These are phyloP conservation scores for Pycnococcus provasolii DNA, from an alignment of 139 green algal species.

Conservation along the genomic window DNA sequence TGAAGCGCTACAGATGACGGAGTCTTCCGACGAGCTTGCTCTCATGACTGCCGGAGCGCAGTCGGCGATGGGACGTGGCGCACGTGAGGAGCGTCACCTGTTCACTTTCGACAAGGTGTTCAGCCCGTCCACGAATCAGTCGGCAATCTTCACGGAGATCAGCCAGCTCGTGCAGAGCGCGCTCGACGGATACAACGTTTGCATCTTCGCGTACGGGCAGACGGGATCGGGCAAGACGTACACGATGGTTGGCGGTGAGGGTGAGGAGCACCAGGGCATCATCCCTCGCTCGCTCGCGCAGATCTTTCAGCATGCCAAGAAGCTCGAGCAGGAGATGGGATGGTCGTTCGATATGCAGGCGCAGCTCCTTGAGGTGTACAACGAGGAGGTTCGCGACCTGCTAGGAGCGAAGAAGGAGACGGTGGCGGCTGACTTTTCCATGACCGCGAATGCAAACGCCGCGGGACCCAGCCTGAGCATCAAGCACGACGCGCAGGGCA, in stretches of 20 bases:
- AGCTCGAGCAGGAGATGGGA: background rate
- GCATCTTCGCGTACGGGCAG: conserved; percentile 51
- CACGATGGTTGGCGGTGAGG: conserved; percentile 34
- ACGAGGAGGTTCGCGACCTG: conserved; percentile 71
- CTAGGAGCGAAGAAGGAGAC: conserved; percentile 15
- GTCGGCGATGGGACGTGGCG: background rate
- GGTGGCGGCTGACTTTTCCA: background rate
- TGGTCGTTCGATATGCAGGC: conserved; percentile 55
- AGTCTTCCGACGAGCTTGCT: background rate
- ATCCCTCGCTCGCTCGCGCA: conserved; percentile 19
- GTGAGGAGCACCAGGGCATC: conserved; percentile 5
- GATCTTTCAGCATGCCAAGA: conserved; percentile 6
- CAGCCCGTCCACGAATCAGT: conserved; percentile 43
- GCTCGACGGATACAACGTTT: conserved; percentile 80
- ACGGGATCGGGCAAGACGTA: conserved; percentile 43
- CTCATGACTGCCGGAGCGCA: background rate
- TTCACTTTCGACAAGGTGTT: conserved; percentile 73
- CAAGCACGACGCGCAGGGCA: conserved; percentile 39
- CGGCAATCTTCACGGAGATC: conserved; percentile 78
- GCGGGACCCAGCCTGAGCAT: conserved; percentile 12
- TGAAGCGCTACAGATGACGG: conserved; percentile 2
- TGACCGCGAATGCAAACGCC: background rate
- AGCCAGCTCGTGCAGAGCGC: conserved; percentile 73
- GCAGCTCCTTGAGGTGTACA: conserved; percentile 96
- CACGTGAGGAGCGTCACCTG: conserved; percentile 1